Conservation (phyloP, 2,329 filamentous ascomycete species). For the Venturia nashicola region DNA sequence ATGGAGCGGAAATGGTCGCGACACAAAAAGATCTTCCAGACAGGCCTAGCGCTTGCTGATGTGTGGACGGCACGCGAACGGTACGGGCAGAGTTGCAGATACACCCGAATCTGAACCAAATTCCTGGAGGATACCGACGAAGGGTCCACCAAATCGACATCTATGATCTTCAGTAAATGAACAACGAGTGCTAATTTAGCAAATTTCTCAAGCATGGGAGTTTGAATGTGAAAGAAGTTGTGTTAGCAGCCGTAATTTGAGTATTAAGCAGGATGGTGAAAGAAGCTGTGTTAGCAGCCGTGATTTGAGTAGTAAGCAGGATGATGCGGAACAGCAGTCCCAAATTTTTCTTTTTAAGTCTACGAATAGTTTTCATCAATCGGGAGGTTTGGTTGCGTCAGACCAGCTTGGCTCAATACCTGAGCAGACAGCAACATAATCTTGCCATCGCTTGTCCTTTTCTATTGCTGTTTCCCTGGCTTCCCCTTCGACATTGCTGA, state of each 20-base stretch:
- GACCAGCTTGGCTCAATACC: slow-evolving; percentile 37
- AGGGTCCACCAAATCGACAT: not conserved
- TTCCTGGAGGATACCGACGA: not conserved
- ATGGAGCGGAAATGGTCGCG: not conserved
- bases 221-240: not conserved
- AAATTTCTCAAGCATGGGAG: not conserved
- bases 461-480: slow-evolving; percentile 41
- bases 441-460: slow-evolving; percentile 28
- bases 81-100: not conserved
- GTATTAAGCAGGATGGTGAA: not conserved
- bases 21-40: not conserved
- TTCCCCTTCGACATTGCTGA: slow-evolving; percentile 27
- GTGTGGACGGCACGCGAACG: not conserved
- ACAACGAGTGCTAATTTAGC: not conserved
- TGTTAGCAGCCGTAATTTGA: not conserved
- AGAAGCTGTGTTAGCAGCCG: not conserved
- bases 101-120: not conserved
- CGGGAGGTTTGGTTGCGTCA: slow-evolving; percentile 17
- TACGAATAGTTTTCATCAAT: not conserved
- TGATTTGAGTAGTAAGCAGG: not conserved
- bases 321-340: not conserved
- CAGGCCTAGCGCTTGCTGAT: not conserved
- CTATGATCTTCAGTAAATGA: not conserved
- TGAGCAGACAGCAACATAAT: slow-evolving; percentile 37
- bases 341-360: not conserved